Evolutionary conservation across 352 stramenopile genomes (phyloP), one percentile per base, ranked within the genome.

Genomic region (Elongisporangium undulatum): DNA sequence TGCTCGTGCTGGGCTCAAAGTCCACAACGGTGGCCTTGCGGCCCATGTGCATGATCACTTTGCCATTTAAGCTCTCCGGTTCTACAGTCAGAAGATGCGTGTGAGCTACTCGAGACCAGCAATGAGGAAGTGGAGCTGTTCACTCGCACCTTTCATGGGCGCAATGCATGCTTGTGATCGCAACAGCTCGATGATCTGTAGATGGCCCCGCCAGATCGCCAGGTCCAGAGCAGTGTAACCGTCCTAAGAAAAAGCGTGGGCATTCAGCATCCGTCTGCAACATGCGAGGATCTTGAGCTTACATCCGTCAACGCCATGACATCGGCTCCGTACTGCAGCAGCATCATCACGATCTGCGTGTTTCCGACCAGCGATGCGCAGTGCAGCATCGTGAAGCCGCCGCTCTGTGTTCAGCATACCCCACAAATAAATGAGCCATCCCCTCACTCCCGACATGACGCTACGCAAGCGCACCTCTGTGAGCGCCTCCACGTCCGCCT

Each of bases 261-360:
- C 34, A 17, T 5, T 15, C 12, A 17, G 2, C 10, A 15, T 45
- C 34, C 9, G 6, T 10, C 34, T 45, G 10, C 34, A 5, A 4
- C 12, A 10, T 17, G 34, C 12, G 9, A 2, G 34, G 34, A 17
- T 45, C 34, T 45, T 38, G 10, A 2, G 10, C 67, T 21, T 68
- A 93, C 83, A 45, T 94, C 84, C 0, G 84, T 92, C 49, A 94
- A 77, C 24, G 84, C 78, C 55, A 85, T 73, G 38, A 92, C 78
- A 65, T 90, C 82, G 4, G 84, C 75, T 56, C 82, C 78, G 61
- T 80, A 90, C 64, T 94, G 84, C 26, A 94, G 70, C 39, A 94
- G 66, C 84, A 93, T 93, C 79, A 93, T 89, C n/a, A 87, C 74
- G 71, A 93, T 89, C 71, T 93, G 81, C 51, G 81, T 91, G 64